These are phyloP conservation scores for Saccharomyces pastorianus DNA, from an alignment of 1,139 yeast genomes.

Conservation along the genomic window DNA sequence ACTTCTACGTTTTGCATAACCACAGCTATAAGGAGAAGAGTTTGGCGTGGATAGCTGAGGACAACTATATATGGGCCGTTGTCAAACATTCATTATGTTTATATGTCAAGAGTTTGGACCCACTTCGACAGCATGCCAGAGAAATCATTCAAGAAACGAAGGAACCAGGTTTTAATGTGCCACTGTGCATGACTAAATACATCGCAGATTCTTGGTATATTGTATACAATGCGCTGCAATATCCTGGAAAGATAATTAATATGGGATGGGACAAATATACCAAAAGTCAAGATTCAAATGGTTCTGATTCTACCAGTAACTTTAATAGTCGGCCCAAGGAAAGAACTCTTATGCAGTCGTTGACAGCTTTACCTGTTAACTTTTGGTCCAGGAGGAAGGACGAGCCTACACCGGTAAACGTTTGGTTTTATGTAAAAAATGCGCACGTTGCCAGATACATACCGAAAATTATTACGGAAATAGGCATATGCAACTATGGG, in stretches of 20 bases:
- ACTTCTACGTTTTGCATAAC: constrained; percentile 3
- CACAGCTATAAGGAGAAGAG: neutral
- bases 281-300: neutral
- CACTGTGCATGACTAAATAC: constrained; percentile 2
- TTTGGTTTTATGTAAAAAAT: constrained; percentile 7
- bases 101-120: constrained; percentile 3
- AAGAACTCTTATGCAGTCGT: neutral
- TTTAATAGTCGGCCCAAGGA: neutral
- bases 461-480: constrained; percentile 5
- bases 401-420: constrained; percentile 4
- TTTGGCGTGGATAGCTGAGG: neutral
- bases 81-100: neutral
- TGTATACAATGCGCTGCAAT: constrained; percentile 11
- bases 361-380: neutral
- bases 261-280: neutral
- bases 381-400: neutral
- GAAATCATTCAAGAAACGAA: neutral
- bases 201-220: constrained; percentile 21
- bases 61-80: neutral
- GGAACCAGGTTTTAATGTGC: neutral
- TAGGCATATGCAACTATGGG: neutral
- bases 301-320: neutral
- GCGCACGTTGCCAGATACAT: constrained; percentile 1
- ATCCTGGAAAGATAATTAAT: constrained; percentile 3
- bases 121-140: neutral